Percentiles rank a stretch among this genome's conserved stretches.
Conservation (phyloP, 1,284 basidiomycete genomes). For the Boletus subluridellus region DNA sequence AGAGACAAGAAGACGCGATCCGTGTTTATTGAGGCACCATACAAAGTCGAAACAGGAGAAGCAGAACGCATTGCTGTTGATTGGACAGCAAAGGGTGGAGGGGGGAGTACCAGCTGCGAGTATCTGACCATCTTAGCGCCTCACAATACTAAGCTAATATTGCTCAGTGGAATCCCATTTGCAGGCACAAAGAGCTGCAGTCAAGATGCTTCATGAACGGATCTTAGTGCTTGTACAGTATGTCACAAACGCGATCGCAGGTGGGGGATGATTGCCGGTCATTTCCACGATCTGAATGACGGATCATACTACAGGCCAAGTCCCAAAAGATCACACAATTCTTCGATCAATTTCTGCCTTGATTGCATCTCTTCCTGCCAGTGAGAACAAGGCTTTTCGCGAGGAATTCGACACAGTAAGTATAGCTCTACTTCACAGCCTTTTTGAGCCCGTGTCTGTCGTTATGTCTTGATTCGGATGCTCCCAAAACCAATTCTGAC, state of each 20-base stretch:
- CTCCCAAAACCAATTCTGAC: background rate
- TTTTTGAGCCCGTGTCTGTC: background rate
- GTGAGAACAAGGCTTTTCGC: slow-evolving; percentile 73
- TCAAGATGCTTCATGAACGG: slow-evolving; percentile 93
- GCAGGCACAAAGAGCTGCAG: slow-evolving; percentile 88
- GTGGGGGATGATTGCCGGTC: slow-evolving; percentile 40
- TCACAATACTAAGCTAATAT: background rate
- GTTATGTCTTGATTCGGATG: background rate
- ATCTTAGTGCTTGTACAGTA: slow-evolving; percentile 83
- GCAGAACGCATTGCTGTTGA: slow-evolving; percentile 98
- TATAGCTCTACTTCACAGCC: slow-evolving; percentile 8
- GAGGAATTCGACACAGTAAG: slow-evolving; percentile 82
- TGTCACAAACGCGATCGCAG: slow-evolving; percentile 69
- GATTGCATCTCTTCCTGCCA: slow-evolving; percentile 82
- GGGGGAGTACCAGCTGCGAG: slow-evolving; percentile 75
- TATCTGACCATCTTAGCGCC: slow-evolving; percentile 14
- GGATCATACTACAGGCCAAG: slow-evolving; percentile 46
- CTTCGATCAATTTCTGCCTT: slow-evolving; percentile 84
- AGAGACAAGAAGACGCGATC: slow-evolving; percentile 71
- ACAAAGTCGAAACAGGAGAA: slow-evolving; percentile 93
- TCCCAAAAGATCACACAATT: slow-evolving; percentile 70
- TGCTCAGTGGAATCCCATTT: slow-evolving; percentile 81
- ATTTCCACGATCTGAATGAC: background rate
- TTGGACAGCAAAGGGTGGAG: slow-evolving; percentile 88
- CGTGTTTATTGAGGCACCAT: slow-evolving; percentile 80